Percentiles rank a stretch among this genome's conserved stretches.
Conservation (phyloP, 108 stramenopile genomes). For the Skeletonema menzelii region DNA sequence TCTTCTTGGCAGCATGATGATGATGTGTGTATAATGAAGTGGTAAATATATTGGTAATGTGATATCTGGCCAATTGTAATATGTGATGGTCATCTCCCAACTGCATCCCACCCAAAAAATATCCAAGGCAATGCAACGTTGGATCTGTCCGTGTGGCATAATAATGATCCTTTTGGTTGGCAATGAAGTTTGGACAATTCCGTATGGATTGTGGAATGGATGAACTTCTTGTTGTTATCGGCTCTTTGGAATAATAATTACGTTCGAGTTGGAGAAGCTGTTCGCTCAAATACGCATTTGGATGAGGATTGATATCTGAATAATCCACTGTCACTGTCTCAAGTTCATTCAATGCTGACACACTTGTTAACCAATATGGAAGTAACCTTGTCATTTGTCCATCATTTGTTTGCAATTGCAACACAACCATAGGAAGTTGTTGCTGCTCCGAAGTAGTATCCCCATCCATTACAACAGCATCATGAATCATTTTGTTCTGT, state of each 20-base stretch:
- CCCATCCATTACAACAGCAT: too few species aligned
- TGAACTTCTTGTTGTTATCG: neutral
- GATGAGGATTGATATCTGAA: conserved; percentile 8
- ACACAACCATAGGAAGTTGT: conserved; percentile 16
- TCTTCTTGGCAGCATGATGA: neutral
- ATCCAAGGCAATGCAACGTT: conserved; percentile 24
- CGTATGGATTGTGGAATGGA: neutral
- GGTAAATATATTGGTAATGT: conserved; percentile 12
- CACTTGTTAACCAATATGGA: conserved; percentile 38
- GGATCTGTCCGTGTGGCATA: neutral
- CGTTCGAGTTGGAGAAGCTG: neutral
- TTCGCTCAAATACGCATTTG: neutral
- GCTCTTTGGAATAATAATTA: neutral
- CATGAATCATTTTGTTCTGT: conserved; percentile 5
- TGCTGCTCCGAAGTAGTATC: neutral
- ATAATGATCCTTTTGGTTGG: conserved; percentile 6
- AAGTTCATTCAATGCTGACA: conserved; percentile 14
- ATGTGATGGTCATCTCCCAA: conserved; percentile 1
- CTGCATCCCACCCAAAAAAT: conserved; percentile 34
- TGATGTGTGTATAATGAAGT: neutral
- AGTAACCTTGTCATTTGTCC: conserved; percentile 11
- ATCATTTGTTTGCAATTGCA: conserved; percentile 27
- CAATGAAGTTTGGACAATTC: conserved; percentile 5
- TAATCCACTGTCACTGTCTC: conserved; percentile 18
- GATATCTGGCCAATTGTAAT: conserved; percentile 9